Conservation (phyloP, 2,329 filamentous ascomycete species). For the Hypoxylon sp. region DNA sequence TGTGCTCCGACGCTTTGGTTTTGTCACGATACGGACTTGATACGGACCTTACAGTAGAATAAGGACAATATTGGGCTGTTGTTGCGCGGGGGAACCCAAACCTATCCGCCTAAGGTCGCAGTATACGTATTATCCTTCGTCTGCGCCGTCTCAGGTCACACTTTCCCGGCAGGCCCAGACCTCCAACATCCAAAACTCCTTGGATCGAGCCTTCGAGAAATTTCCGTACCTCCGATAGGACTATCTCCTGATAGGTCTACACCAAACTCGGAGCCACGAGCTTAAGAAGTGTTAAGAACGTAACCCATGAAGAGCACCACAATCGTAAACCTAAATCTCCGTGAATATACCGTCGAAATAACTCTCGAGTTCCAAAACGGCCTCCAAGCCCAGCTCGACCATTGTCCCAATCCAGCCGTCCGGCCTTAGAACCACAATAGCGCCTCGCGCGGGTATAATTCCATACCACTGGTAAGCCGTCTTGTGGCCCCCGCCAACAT, state of each 20-base stretch:
- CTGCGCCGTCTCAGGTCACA: too few relatives aligned
- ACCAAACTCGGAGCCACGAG: not conserved
- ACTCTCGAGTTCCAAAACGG: constrained; percentile 17
- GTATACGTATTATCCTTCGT: too few relatives aligned
- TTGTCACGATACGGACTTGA: too few relatives aligned
- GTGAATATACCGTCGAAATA: constrained; percentile 34
- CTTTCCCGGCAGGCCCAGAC: too few relatives aligned
- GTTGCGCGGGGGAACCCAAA: too few relatives aligned
- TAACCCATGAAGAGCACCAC: not conserved
- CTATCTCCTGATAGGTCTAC: not conserved
- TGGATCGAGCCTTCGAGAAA: too few relatives aligned
- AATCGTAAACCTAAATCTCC: not conserved
- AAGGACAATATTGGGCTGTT: too few relatives aligned
- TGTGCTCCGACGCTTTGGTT: not conserved
- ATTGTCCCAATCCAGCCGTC: constrained; percentile 50
- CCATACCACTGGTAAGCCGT: constrained; percentile 44
- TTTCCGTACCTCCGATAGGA: too few relatives aligned
- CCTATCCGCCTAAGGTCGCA: too few relatives aligned
- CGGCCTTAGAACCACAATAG: constrained; percentile 47
- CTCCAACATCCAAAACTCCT: too few relatives aligned
- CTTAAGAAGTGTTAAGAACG: not conserved
- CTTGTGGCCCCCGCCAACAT: constrained; percentile 38
- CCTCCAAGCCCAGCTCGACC: constrained; percentile 9
- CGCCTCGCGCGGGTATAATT: constrained; percentile 35
- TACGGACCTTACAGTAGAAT: too few relatives aligned